Percentiles rank a stretch among this genome's conserved stretches.
These are phyloP conservation scores for Torulaspora microellipsoides DNA, from an alignment of 805 yeast species.

Conservation along the genomic window DNA sequence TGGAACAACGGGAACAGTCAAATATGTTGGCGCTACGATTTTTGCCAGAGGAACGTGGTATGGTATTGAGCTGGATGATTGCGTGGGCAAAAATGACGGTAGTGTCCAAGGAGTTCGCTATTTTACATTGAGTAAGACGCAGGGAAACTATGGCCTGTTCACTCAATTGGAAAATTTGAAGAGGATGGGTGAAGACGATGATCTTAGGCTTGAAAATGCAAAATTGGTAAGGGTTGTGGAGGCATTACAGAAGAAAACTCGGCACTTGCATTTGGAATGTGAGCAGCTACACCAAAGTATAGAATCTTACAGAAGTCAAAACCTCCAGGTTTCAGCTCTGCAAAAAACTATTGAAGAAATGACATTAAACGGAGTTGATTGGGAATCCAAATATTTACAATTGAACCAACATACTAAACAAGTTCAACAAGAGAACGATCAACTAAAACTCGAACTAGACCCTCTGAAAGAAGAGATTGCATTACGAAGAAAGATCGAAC, in stretches of 20 bases:
- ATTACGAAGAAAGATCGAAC: neutral
- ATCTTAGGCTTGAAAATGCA: conserved; percentile 1
- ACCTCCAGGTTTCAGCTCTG: neutral
- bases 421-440: neutral
- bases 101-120: conserved; percentile 53
- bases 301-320: neutral
- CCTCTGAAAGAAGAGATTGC: neutral
- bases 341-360: neutral
- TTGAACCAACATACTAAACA: no score
- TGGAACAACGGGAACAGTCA: conserved; percentile 43
- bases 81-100: conserved; percentile 81
- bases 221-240: neutral
- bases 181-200: neutral
- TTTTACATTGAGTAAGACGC: conserved; percentile 44
- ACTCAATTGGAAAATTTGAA: conserved; percentile 5
- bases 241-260: conserved; percentile 3
- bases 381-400: no score
- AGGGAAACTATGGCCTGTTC: conserved; percentile 10
- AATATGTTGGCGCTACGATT: conserved; percentile 48
- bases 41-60: conserved; percentile 71
- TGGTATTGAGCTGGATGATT: conserved; percentile 73
- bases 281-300: neutral
- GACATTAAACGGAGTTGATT: neutral
- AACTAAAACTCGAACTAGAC: neutral
- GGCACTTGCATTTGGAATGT: neutral